Base-by-base conservation (phyloP, 2,329 filamentous ascomycete species). In the Fusarium mundagurra region DNA sequence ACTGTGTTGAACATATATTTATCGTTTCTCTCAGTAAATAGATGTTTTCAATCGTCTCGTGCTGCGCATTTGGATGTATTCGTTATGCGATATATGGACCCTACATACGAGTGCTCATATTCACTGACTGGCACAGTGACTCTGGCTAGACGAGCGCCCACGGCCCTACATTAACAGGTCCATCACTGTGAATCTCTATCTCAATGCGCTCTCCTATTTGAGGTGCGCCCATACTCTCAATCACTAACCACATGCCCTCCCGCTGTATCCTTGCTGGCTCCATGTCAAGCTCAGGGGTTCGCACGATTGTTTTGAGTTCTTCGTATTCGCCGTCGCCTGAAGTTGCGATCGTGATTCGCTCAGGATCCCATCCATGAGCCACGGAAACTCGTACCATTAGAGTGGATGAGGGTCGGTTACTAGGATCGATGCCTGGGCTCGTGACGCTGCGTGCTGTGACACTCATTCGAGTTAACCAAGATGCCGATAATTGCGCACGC, bases 251-350 rank as follows among this genome's bases (percentile, higher is more conserved):
- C 65, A 95, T 81, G 24, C 91, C 91, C 27, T 88, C 88, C 16
- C 83, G 83, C 36, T 83, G 83, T 65, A 86, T 84, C 72, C 88
- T 82, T n/a, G 85, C 87, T 1, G 94, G 92, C 50, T 91, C 90
- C 47, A 98, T 83, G 82, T 97, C 92, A 59, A 97, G 88, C 72
- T 96, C 92, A 20, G 90, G 86, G 4, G 93, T 93, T 55, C 93
- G 88, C 33, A 97, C 87, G 1, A 90, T 90, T 66, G 87, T 86
- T 11, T 87, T 86, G 27, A 88, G 88, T 81, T 97, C 93, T 51
- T 89, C 90, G 78, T 94, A 96, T 69, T 92, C 90, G 11, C 93
- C 93, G n/a, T 90, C 86, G n/a, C 90, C 86, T 3, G 92, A 94
- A 4, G 88, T 86, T 4, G 90, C 90, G 34, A 97, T 80, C 17